Base-by-base conservation (phyloP, 768 basidiomycete species). In the Lyophyllum semitale region DNA sequence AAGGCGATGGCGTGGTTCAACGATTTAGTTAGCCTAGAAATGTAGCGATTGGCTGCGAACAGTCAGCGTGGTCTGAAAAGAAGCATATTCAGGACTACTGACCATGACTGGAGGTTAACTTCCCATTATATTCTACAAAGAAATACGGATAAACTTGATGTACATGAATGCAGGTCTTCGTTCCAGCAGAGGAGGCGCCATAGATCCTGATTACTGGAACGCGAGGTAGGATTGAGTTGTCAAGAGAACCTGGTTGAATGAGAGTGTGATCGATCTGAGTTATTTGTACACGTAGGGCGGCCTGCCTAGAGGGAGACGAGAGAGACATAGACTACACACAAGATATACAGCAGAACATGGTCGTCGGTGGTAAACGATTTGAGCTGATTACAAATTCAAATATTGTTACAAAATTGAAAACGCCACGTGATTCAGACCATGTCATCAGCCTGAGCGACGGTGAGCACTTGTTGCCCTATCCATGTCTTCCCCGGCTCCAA, bases 141-240 rank as follows among this genome's bases (percentile, higher is more conserved):
- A 95, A 87, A 71, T 99, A 99, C 0, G 96, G 95, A 71, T 89
- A 96, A 27, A 90, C 89, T 75, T 95, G 93, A 68, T 97, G 95
- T 37, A 98, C 76, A 75, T 97, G 89, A 13, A 95, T 80, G 66
- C 94, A 95, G 18, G 93, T 83, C 65, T 85, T 89, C 68, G 84
- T 76, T 13, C 93, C 91, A 2, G 72, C 67, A 4, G 91, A 89
- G 1, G 93, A 91, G 12, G 85, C 73, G 13, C 96, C 97, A 68
- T 85, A 98, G 46, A 99, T 88, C 49, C 94, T 79, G 54, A 98
- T 76, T 4, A 95, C 80, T 13, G 96, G 96, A 20, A 89, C 88
- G 25, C 75, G 79, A 11, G 78, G 79, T 23, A 93, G 79, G 15
- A 73, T 70, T 4, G 80, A 68, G 53, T 85, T 84, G 70, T 93